Conservation (phyloP, 2,329 filamentous ascomycete species). For the Sarocladiaceae sp. region DNA sequence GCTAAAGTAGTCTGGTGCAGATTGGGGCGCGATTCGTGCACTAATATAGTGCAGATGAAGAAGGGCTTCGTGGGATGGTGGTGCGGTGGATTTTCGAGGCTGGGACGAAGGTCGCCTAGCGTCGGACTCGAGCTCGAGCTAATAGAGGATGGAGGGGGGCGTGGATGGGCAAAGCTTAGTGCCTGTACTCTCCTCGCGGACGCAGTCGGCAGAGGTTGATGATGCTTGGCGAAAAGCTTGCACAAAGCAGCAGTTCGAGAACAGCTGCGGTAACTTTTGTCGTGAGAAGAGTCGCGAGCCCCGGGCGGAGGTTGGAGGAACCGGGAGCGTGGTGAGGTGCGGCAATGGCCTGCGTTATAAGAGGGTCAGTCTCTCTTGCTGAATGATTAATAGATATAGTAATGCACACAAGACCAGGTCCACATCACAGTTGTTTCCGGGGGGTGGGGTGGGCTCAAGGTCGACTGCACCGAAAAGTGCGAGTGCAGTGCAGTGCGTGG, state of each 20-base stretch:
- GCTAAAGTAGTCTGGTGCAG: slow-evolving; percentile 22
- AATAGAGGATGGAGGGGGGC: slow-evolving; percentile 13
- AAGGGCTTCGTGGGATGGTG: slow-evolving; percentile 1
- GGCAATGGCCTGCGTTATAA: slow-evolving; percentile 8
- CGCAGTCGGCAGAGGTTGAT: background rate
- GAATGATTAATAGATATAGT: slow-evolving; percentile 8
- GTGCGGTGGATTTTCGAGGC: slow-evolving; percentile 14
- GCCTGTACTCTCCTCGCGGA: background rate
- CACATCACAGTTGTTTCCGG: slow-evolving; percentile 7
- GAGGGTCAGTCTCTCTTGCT: slow-evolving; percentile 8
- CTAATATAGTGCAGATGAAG: slow-evolving; percentile 31
- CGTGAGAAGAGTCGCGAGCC: background rate
- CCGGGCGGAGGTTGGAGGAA: slow-evolving; percentile 2
- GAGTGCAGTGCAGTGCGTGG: too few species aligned
- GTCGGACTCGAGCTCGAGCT: slow-evolving; percentile 21
- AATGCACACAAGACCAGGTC: slow-evolving; percentile 7
- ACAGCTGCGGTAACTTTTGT: too few species aligned
- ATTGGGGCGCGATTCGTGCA: slow-evolving; percentile 28
- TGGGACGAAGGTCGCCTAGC: slow-evolving; percentile 29
- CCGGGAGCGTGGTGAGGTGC: slow-evolving; percentile 2
- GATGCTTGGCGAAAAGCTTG: background rate
- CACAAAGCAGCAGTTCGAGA: too few species aligned
- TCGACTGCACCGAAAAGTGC: too few species aligned
- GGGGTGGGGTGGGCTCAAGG: slow-evolving; percentile 1
- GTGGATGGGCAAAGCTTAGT: slow-evolving; percentile 8